Percentiles rank a stretch among this genome's conserved stretches.
These are phyloP conservation scores for Ogataea wickerhamii DNA, from an alignment of 805 yeast species.

Conservation along the genomic window DNA sequence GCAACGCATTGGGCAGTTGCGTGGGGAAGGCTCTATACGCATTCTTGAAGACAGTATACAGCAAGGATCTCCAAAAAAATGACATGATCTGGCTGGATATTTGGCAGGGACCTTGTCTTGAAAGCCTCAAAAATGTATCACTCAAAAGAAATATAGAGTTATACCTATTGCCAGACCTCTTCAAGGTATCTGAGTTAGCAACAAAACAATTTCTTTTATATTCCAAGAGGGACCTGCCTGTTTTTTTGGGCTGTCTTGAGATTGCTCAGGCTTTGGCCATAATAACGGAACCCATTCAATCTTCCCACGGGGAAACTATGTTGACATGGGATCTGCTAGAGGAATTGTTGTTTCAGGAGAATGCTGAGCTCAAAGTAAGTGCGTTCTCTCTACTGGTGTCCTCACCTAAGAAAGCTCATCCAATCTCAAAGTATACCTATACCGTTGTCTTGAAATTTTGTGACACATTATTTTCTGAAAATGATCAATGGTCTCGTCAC, in stretches of 20 bases:
- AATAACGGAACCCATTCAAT: conserved; percentile 46
- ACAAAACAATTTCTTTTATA: conserved; percentile 28
- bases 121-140: conserved; percentile 31
- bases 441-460: conserved; percentile 41
- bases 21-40: conserved; percentile 55
- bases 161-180: conserved; percentile 61
- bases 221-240: conserved; percentile 28
- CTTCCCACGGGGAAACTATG: conserved; percentile 16
- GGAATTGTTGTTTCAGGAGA: conserved; percentile 40
- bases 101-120: conserved; percentile 46
- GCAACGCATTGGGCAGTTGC: conserved; percentile 63
- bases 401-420: conserved; percentile 58
- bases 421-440: conserved; percentile 45
- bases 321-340: conserved; percentile 31
- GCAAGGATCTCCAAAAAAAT: conserved; percentile 14
- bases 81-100: conserved; percentile 41
- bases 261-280: conserved; percentile 62
- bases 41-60: conserved; percentile 35
- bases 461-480: conserved; percentile 56
- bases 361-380: conserved; percentile 40
- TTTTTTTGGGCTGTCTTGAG: conserved; percentile 53
- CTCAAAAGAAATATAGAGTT: conserved; percentile 47
- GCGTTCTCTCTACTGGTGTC: conserved; percentile 59
- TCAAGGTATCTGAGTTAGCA: conserved; percentile 47
- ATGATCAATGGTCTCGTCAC: conserved; percentile 64